Evolutionary conservation across 2,329 filamentous ascomycete genomes (phyloP).

Genomic region (Aspergillus latus): DNA sequence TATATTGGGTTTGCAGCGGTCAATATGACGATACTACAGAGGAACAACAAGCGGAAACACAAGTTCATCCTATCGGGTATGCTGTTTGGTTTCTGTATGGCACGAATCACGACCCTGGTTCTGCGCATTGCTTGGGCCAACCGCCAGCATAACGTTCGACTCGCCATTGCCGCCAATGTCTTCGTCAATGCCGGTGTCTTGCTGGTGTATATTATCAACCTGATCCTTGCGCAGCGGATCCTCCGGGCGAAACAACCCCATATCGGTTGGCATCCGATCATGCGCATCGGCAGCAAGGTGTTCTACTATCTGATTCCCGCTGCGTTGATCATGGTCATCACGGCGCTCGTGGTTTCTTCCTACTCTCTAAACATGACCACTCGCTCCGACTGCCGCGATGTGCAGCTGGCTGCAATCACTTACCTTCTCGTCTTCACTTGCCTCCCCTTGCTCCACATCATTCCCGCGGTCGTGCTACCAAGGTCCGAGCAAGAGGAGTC

Average conservation of each 20-base stretch:
- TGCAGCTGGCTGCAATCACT: conserved; percentile 64
- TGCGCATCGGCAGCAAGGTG: conserved; percentile 55
- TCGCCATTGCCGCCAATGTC: conserved; percentile 62
- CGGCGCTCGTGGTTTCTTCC: conserved; percentile 62
- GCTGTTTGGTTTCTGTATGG: conserved; percentile 53
- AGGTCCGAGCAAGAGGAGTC: conserved; percentile 49
- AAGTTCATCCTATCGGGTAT: conserved; percentile 52
- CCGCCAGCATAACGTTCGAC: conserved; percentile 41
- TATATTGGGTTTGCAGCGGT: conserved; percentile 44
- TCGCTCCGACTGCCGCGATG: conserved; percentile 55
- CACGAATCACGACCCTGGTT: conserved; percentile 48
- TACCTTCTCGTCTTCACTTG: conserved; percentile 66
- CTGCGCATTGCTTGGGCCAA: conserved; percentile 59
- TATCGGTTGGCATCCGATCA: conserved; percentile 65
- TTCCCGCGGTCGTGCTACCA: conserved; percentile 49
- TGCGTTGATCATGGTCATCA: conserved; percentile 66
- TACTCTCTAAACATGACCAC: conserved; percentile 61
- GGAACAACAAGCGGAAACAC: conserved; percentile 44
- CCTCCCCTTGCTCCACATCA: conserved; percentile 61
- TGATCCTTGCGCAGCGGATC: conserved; percentile 74
- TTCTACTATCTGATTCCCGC: conserved; percentile 60
- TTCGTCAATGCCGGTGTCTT: conserved; percentile 73
- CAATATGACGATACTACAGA: conserved; percentile 49
- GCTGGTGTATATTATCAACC: conserved; percentile 73
- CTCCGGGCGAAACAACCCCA: conserved; percentile 69